These are phyloP conservation scores for Aspergillus sergii DNA, from an alignment of 2,329 filamentous ascomycete genomes.

Conservation along the genomic window DNA sequence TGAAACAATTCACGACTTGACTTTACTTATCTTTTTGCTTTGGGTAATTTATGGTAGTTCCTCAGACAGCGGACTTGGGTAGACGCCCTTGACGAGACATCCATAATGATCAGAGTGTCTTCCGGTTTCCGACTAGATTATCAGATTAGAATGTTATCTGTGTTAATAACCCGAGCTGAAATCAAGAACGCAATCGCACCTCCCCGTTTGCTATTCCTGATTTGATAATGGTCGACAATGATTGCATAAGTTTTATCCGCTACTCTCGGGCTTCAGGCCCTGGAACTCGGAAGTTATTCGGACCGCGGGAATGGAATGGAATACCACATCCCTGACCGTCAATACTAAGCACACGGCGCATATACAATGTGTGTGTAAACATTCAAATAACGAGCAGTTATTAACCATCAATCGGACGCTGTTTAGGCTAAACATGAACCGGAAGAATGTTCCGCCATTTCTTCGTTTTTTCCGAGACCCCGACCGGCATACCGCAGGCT, in stretches of 20 bases:
- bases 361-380: no score
- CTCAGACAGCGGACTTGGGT: background rate
- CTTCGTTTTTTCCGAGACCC: no score
- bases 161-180: background rate
- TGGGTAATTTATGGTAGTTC: background rate
- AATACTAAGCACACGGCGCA: no score
- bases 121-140: background rate
- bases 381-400: no score
- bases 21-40: background rate
- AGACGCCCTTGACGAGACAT: background rate
- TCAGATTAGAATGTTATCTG: background rate
- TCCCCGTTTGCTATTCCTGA: background rate
- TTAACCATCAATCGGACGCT: no score
- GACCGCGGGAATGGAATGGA: no score
- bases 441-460: no score
- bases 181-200: background rate
- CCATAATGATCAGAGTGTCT: background rate
- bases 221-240: background rate
- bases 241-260: background rate
- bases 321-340: no score
- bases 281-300: no score
- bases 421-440: no score
- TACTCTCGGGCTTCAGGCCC: background rate
- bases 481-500: no score
- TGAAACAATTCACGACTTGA: background rate